Conservation (phyloP, 1,284 basidiomycete genomes). For the Hypsizygus ulmarius region DNA sequence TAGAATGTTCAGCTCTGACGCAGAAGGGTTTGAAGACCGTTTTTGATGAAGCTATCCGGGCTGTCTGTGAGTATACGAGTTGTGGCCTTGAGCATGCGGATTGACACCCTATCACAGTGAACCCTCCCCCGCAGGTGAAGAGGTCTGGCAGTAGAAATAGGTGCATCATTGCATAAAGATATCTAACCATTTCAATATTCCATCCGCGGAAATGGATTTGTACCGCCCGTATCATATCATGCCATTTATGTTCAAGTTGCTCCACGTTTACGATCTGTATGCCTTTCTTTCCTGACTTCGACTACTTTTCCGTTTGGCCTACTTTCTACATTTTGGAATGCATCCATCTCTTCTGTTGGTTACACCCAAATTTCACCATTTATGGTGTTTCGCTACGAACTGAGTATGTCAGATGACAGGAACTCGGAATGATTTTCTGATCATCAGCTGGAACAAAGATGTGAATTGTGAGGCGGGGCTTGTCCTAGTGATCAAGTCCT, state of each 20-base stretch:
- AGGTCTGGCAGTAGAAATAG: constrained; percentile 39
- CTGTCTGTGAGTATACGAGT: constrained; percentile 67
- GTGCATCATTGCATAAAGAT: constrained; percentile 72
- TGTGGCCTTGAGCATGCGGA: not conserved
- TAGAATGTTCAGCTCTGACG: constrained; percentile 96
- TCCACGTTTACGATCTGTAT: constrained; percentile 42
- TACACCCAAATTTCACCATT: not conserved
- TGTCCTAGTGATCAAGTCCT: constrained; percentile 12
- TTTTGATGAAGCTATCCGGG: constrained; percentile 95
- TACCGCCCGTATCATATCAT: constrained; percentile 44
- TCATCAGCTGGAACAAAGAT: constrained; percentile 19
- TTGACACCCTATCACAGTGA: constrained; percentile 47
- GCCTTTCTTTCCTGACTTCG: constrained; percentile 26
- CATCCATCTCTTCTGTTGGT: constrained; percentile 9
- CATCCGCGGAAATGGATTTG: constrained; percentile 22
- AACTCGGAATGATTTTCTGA: not conserved
- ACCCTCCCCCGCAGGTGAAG: constrained; percentile 59
- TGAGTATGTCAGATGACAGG: constrained; percentile 9
- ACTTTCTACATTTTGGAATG: constrained; percentile 15
- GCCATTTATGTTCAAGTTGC: constrained; percentile 58
- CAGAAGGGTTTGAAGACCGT: constrained; percentile 98
- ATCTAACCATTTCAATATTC: constrained; percentile 20
- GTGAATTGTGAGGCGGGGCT: not conserved
- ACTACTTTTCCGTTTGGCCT: constrained; percentile 14
- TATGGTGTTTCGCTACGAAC: constrained; percentile 1